Conservation (phyloP, 2,329 filamentous ascomycete genomes). For the Cryphonectria carpinicola region DNA sequence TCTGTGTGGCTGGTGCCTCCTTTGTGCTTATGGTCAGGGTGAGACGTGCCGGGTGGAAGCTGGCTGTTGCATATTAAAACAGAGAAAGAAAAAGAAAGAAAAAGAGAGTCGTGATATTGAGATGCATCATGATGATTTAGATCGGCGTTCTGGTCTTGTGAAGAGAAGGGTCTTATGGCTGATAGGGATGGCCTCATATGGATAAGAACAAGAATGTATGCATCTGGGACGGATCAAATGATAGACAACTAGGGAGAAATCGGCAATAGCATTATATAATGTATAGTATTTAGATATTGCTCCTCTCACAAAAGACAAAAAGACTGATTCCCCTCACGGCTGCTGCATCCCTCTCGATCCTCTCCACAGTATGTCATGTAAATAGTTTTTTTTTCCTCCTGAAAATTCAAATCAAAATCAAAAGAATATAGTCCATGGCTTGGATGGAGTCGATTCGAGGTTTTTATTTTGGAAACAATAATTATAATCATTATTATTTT, state of each 20-base stretch:
- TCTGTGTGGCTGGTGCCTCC: conserved; percentile 6
- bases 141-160: too few relatives aligned
- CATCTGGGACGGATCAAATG: neutral
- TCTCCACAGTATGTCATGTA: neutral
- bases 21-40: neutral
- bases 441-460: too few relatives aligned
- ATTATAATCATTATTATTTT: too few relatives aligned
- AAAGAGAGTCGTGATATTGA: neutral
- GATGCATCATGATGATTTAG: neutral
- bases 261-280: neutral
- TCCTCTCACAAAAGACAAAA: neutral
- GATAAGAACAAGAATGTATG: neutral
- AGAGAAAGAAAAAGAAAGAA: too few relatives aligned
- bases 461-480: too few relatives aligned
- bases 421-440: too few relatives aligned
- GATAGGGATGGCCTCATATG: neutral
- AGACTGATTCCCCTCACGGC: neutral
- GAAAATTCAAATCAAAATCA: too few relatives aligned
- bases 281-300: neutral
- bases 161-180: neutral
- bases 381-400: too few relatives aligned
- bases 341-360: neutral
- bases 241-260: neutral
- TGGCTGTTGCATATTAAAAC: neutral
- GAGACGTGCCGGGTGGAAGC: conserved; percentile 10